Base-by-base conservation (phyloP, 1,284 basidiomycete genomes). In the Cystobasidiaceae sp. region DNA sequence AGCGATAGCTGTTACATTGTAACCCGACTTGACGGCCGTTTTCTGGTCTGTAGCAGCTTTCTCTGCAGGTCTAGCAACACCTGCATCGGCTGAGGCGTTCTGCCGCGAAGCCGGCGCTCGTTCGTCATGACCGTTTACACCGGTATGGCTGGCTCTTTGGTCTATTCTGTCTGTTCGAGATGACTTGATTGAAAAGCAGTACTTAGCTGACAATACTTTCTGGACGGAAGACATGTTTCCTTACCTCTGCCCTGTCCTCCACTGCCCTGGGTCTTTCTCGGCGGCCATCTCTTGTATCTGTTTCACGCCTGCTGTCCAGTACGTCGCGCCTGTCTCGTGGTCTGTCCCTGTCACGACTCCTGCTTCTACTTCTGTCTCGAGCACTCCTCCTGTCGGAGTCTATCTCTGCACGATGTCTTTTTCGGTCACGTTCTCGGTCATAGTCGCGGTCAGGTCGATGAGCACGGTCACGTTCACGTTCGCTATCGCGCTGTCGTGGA, bases 341-440 rank as follows among this genome's bases (percentile, higher is more conserved):
- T 21, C 58, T 60, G 5, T 41, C 32, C 23, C 58, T 37, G 8
- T 49, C 45, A 7, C 21, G 33, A 44, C 45, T 59, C 25, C 57
- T 48, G 32, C 34, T 52, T 23, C 50, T 52, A 5, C 33, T 52
- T 39, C 50, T n/a, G 21, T 37, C 17, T n/a, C 50, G 21, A 5
- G 23, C 23, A 3, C 33, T 1, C 28, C 50, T 37, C 17, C 9
- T 25, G 15, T 37, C 32, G 15, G 23, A 25, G 41, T 23, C 27
- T n/a, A 37, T 37, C 21, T 52, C 50, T n/a, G n/a, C 41, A 11
- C 50, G 37, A 11, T 32, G 33, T 39, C 50, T 52, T 39, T 52
- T 52, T 5, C 32, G 32, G 5, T 52, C 50, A 25, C 50, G 50
- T 33, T 57, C 39, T 15, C 54, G 17, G 39, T 57, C 54, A 13